Evolutionary conservation across 2,329 filamentous ascomycete species (phyloP).

Genomic region (Alternaria atra): DNA sequence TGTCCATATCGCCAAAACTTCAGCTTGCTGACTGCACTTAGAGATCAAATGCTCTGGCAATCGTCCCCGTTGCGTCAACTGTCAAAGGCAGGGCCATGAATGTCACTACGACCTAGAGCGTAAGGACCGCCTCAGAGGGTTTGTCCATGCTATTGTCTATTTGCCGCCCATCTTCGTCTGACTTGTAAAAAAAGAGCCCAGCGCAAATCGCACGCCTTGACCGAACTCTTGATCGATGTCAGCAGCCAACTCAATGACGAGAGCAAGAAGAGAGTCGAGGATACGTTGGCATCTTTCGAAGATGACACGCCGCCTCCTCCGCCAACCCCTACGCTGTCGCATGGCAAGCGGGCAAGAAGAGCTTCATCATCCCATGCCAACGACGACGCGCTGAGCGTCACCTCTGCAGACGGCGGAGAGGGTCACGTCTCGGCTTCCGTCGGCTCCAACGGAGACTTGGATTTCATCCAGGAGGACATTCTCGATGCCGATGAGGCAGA

Average conservation of each 20-base stretch:
- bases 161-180: not conserved
- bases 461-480: conserved; percentile 32
- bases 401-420: conserved; percentile 10
- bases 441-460: conserved; percentile 20
- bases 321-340: not conserved
- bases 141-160: not conserved
- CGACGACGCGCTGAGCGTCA: conserved; percentile 2
- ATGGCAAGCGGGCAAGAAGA: conserved; percentile 16
- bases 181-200: conserved; percentile 11
- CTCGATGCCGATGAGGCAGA: conserved; percentile 19
- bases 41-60: conserved; percentile 49
- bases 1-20: not conserved
- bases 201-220: too few species aligned
- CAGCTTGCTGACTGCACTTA: conserved; percentile 9
- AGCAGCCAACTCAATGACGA: conserved; percentile 19
- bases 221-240: conserved; percentile 29
- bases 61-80: conserved; percentile 44
- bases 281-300: conserved; percentile 19
- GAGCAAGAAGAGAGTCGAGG: conserved; percentile 19
- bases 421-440: conserved; percentile 16
- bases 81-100: conserved; percentile 30
- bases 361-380: conserved; percentile 2
- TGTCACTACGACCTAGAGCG: conserved; percentile 47
- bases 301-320: conserved; percentile 11
- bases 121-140: conserved; percentile 47